Evolutionary conservation across 2,329 filamentous ascomycete species (phyloP).

Genomic region (Pochonia chlamydosporia): DNA sequence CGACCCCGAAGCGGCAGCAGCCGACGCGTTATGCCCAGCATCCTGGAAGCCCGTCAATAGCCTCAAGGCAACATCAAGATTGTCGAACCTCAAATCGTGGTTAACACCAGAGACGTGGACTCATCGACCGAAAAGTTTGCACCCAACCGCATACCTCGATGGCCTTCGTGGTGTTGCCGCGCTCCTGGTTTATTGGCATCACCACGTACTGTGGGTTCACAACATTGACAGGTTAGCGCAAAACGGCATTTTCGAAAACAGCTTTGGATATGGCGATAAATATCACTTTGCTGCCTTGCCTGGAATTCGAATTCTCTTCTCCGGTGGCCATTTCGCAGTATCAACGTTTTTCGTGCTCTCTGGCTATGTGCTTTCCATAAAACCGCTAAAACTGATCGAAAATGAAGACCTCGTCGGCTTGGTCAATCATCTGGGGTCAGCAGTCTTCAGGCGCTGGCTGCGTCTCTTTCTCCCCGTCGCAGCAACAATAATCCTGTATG

Average conservation of each 20-base stretch:
- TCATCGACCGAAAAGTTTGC: slow-evolving; percentile 22
- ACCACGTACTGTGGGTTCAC: slow-evolving; percentile 55
- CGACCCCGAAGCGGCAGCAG: background rate
- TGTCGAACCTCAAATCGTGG: slow-evolving; percentile 3
- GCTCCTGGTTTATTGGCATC: slow-evolving; percentile 58
- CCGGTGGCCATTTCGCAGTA: slow-evolving; percentile 56
- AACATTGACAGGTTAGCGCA: slow-evolving; percentile 14
- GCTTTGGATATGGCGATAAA: slow-evolving; percentile 43
- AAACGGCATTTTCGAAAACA: slow-evolving; percentile 42
- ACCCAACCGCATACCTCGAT: slow-evolving; percentile 53
- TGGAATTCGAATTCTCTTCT: slow-evolving; percentile 52
- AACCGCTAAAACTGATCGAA: slow-evolving; percentile 41
- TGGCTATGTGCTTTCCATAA: slow-evolving; percentile 50
- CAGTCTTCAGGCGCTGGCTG: slow-evolving; percentile 43
- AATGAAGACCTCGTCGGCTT: slow-evolving; percentile 34
- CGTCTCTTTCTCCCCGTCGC: slow-evolving; percentile 48
- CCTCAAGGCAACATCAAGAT: background rate
- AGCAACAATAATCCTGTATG: slow-evolving; percentile 45
- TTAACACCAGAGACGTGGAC: background rate
- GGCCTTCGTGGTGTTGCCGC: slow-evolving; percentile 63
- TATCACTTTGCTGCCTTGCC: slow-evolving; percentile 49
- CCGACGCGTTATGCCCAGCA: background rate
- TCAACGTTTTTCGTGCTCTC: slow-evolving; percentile 53
- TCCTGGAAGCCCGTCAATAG: slow-evolving; percentile 2
- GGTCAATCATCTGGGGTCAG: slow-evolving; percentile 38